Evolutionary conservation across 305 asterid genomes (phyloP).

Genomic region (Fraxinus paxiana): DNA sequence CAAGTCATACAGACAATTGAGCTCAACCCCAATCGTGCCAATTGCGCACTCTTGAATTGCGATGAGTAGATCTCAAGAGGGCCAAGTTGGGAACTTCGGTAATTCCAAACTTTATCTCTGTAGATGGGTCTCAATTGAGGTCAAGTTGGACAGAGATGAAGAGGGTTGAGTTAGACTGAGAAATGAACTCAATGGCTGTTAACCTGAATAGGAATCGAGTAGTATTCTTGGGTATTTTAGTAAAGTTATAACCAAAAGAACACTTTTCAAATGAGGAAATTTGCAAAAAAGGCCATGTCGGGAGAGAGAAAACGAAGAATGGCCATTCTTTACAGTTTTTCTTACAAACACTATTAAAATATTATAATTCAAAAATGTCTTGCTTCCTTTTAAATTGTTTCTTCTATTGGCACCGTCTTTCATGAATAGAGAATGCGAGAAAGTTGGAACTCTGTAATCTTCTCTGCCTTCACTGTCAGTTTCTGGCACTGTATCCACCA

Average conservation of each 20-base stretch:
- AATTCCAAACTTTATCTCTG: background rate
- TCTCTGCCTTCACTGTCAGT: background rate
- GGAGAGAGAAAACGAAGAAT: background rate
- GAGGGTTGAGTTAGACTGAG: background rate
- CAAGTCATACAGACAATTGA: background rate
- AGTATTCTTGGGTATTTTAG: background rate
- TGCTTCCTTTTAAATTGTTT: background rate
- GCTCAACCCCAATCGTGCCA: background rate
- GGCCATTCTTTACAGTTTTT: background rate
- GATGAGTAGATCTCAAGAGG: background rate
- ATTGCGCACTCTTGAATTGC: background rate
- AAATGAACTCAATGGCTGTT: background rate
- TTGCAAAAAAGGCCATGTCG: background rate
- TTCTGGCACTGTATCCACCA: background rate
- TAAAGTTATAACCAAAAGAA: background rate
- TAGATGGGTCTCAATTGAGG: background rate
- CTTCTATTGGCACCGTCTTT: background rate
- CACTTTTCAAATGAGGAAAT: background rate
- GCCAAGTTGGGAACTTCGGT: background rate
- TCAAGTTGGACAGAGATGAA: background rate
- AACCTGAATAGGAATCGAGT: background rate
- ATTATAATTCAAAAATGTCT: background rate
- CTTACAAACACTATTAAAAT: background rate
- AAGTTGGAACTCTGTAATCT: background rate
- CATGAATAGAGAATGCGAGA: background rate